A percentile compares a stretch with the other conserved stretches of the same genome.
phyloP scores from a whole-genome alignment of 805 yeast species.

The Candida parachauliodes region DNA sequence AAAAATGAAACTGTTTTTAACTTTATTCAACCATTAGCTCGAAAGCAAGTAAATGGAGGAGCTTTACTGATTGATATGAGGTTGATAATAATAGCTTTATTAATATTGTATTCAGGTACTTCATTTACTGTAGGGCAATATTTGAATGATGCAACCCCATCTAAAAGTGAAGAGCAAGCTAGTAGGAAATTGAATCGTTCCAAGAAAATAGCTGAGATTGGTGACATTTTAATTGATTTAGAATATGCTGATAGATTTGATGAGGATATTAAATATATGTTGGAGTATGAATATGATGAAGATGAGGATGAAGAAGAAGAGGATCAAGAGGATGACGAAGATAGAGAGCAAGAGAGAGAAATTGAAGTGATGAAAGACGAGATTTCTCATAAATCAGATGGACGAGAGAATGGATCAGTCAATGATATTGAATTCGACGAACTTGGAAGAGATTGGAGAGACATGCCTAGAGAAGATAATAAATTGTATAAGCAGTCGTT shows the following conservation, averaged over 20 bases:
- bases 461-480: constrained; percentile 61
- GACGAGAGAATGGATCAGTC: constrained; percentile 7
- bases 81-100: constrained; percentile 53
- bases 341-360: background rate
- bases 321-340: constrained; percentile 7
- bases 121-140: constrained; percentile 9
- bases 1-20: constrained; percentile 54
- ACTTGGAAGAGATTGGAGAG: constrained; percentile 69
- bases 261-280: constrained; percentile 62
- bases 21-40: constrained; percentile 65
- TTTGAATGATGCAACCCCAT: constrained; percentile 6
- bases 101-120: constrained; percentile 24
- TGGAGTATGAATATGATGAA: constrained; percentile 50
- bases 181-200: constrained; percentile 18
- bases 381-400: constrained; percentile 3
- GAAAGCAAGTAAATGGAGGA: constrained; percentile 55
- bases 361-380: no score
- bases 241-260: constrained; percentile 64
- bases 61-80: constrained; percentile 56
- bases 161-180: constrained; percentile 13
- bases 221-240: constrained; percentile 51
- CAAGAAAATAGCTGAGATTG: constrained; percentile 38
- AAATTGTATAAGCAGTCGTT: constrained; percentile 21
- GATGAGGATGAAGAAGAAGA: constrained; percentile 11
- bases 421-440: constrained; percentile 48